Evolutionary conservation across 2,329 filamentous ascomycete genomes (phyloP).

Genomic region (Talaromyces sp.): DNA sequence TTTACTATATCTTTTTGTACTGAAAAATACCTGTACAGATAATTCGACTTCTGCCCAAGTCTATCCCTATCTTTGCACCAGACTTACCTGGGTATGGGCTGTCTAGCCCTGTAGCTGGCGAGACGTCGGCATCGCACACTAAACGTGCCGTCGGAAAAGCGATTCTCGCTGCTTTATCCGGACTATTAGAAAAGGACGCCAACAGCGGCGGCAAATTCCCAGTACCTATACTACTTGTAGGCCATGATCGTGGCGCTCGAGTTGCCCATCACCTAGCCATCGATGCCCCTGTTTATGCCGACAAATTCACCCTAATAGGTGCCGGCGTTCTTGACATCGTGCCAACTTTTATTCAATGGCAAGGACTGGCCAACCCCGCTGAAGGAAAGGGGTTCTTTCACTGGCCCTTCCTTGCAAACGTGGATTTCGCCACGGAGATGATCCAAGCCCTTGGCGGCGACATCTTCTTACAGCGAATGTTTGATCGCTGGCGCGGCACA

Average conservation of each 20-base stretch:
- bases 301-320: conserved; percentile 39
- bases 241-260: conserved; percentile 55
- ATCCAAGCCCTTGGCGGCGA: conserved; percentile 41
- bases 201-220: background rate
- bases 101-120: conserved; percentile 22
- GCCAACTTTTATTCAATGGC: conserved; percentile 50
- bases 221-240: conserved; percentile 39
- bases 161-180: conserved; percentile 12
- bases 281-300: conserved; percentile 40
- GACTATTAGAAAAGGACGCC: background rate
- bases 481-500: conserved; percentile 28
- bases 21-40: conserved; percentile 20
- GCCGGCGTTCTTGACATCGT: conserved; percentile 49
- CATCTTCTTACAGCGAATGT: conserved; percentile 31
- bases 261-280: conserved; percentile 53
- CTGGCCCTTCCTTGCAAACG: conserved; percentile 55
- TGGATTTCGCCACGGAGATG: conserved; percentile 39
- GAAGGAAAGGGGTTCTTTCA: conserved; percentile 53
- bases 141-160: conserved; percentile 14
- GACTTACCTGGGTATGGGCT: conserved; percentile 48
- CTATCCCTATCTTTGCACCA: conserved; percentile 44
- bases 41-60: conserved; percentile 32
- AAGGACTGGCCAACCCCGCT: conserved; percentile 42
- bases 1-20: background rate
- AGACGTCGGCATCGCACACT: conserved; percentile 18